These are phyloP conservation scores for Mangifera indica DNA, from an alignment of 345 rosid species.

Conservation along the genomic window DNA sequence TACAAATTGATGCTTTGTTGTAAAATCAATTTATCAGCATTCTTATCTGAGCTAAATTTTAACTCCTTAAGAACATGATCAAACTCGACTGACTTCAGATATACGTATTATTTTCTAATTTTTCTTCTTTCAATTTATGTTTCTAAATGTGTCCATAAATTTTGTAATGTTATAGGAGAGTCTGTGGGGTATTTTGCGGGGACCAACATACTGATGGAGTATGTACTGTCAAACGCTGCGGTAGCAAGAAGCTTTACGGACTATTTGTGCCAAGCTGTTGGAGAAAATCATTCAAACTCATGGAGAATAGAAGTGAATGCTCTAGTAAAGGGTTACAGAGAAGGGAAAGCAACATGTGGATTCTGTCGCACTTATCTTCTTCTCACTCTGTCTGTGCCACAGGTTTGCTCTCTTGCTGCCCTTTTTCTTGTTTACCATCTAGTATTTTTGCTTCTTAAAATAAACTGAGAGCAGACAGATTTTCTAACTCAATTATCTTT, in stretches of 20 bases:
- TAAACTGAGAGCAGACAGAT: conserved; percentile 4
- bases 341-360: too few species aligned
- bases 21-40: neutral
- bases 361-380: conserved; percentile 79
- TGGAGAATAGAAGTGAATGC: conserved; percentile 80
- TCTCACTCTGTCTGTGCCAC: conserved; percentile 80
- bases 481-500: conserved; percentile 12
- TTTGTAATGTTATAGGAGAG: conserved; percentile 49
- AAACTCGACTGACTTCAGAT: neutral
- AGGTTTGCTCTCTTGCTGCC: conserved; percentile 43
- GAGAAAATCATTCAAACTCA: conserved; percentile 44
- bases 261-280: conserved; percentile 67
- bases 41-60: neutral
- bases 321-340: conserved; percentile 54
- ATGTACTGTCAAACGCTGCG: conserved; percentile 91
- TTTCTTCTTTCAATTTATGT: conserved; percentile 18
- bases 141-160: neutral
- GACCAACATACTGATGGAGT: conserved; percentile 82
- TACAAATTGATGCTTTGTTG: neutral
- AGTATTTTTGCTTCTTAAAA: neutral
- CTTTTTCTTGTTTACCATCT: neutral
- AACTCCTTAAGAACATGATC: too few species aligned
- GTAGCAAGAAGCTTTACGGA: conserved; percentile 89
- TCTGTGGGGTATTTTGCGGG: conserved; percentile 90
- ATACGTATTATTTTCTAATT: neutral